Percentiles rank a stretch among this genome's conserved stretches.
These are phyloP conservation scores for Cyberlindnera nakhonratchasimensis DNA, from an alignment of 805 yeast species.

Conservation along the genomic window DNA sequence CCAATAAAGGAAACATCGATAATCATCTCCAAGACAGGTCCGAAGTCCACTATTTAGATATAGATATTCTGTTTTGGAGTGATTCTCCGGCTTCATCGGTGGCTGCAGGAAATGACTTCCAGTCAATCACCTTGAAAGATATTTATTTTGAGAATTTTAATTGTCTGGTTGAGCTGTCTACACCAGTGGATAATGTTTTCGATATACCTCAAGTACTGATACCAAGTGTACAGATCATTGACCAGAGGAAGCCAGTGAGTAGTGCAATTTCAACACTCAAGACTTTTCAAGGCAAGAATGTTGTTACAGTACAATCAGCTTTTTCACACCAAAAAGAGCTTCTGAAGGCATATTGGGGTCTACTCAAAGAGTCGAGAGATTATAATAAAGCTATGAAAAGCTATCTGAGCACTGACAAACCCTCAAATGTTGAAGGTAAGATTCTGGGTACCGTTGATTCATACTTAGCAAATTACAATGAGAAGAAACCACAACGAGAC, in stretches of 20 bases:
- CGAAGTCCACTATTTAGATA: not conserved
- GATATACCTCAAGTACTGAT: not conserved
- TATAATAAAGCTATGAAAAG: not conserved
- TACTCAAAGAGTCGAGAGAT: not conserved
- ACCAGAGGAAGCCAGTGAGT: too few species aligned
- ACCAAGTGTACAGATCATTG: not conserved
- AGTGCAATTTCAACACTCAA: too few species aligned
- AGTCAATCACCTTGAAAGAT: not conserved
- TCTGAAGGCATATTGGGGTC: constrained; percentile 1
- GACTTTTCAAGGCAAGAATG: not conserved
- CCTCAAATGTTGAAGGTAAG: too few species aligned
- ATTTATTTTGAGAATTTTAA: not conserved
- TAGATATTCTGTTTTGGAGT: constrained; percentile 6
- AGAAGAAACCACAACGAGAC: not conserved
- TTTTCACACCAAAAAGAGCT: not conserved
- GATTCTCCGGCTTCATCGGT: not conserved
- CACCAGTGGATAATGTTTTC: too few species aligned
- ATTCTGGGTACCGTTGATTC: too few species aligned
- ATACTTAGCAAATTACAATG: not conserved
- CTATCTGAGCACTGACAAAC: not conserved
- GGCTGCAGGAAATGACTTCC: constrained; percentile 1
- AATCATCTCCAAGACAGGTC: not conserved
- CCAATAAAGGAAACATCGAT: too few species aligned
- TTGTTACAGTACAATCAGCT: not conserved
- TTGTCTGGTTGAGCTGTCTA: not conserved